Base-by-base conservation (phyloP, 192 early-diverging fungal genomes). In the Lobosporangium transversale region DNA sequence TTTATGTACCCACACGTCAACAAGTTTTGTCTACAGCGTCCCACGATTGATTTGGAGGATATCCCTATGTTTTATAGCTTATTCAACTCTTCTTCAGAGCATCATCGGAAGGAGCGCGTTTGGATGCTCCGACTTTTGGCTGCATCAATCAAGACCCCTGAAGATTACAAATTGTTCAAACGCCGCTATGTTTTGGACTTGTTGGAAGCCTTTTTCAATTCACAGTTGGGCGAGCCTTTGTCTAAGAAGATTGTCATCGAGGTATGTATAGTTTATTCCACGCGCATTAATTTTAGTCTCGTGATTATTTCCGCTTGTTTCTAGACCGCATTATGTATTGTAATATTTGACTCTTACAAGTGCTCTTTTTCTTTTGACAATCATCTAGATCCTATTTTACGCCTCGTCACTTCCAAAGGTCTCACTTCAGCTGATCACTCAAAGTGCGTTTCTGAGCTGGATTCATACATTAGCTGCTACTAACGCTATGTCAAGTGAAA, bases 1-100 rank as follows among this genome's bases (percentile, higher is more conserved):
- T 88, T 87, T 35, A 88, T 95, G 89, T 91, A 90, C 69, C 86
- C 92, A 21, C 70, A 86, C 30, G 80, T 95, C 45, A 89, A 92
- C 47, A 85, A 84, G 40, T 95, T 94, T 76, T 83, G 92, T 20
- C 80, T 93, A 26, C 88, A 91, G 55, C 79, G 90, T 24, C 87
- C 91, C 10, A 60, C 86, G 2, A 81, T 95, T 21, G 92, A 94
- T 80, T 76, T 94, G 42, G 82, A 89, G 82, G 93, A 95, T 82
- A 82, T 94, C 14, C 94, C 94, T 5, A 87, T 95, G 85, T 94
- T 94, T 68, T 91, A 94, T 50, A 84, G 73, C 31, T 62, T 95
- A 58, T 92, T 95, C 62, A 87, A 90, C 65, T 90, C 93, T 11
- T 79, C 86, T 0, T 83, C 89, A 4, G 79, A 83, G 0, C 80